Conservation (phyloP, 2,329 filamentous ascomycete genomes). For the Tolypocladium tropicale region DNA sequence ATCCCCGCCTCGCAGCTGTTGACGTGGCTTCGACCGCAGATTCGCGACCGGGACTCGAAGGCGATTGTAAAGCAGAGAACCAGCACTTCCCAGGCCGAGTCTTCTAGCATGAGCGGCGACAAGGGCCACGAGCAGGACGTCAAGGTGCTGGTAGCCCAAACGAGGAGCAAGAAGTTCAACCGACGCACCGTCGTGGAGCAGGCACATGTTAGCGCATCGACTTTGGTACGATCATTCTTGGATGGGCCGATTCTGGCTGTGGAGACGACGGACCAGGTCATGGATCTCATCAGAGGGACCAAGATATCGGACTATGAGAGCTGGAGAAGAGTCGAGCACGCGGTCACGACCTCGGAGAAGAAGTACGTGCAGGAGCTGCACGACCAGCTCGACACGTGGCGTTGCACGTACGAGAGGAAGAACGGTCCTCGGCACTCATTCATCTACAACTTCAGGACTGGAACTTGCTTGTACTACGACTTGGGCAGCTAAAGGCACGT, state of each 20-base stretch:
- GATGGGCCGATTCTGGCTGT: conserved; percentile 77
- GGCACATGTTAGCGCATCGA: conserved; percentile 47
- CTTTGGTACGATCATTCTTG: conserved; percentile 59
- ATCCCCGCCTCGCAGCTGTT: conserved; percentile 63
- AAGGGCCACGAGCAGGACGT: conserved; percentile 56
- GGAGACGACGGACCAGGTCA: conserved; percentile 74
- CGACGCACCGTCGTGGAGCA: conserved; percentile 78
- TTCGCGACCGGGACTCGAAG: conserved; percentile 65
- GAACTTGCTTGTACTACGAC: conserved; percentile 78
- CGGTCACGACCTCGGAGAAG: conserved; percentile 64
- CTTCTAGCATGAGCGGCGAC: conserved; percentile 13
- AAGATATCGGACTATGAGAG: conserved; percentile 69
- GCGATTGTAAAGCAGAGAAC: conserved; percentile 36
- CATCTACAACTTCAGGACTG: conserved; percentile 85
- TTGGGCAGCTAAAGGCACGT: conserved; percentile 33
- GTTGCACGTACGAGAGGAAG: conserved; percentile 41
- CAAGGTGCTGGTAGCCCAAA: conserved; percentile 72
- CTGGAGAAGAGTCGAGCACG: conserved; percentile 75
- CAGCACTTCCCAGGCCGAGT: conserved; percentile 18
- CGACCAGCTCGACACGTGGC: conserved; percentile 59
- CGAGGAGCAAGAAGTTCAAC: conserved; percentile 85
- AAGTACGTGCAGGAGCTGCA: conserved; percentile 78
- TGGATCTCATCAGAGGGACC: conserved; percentile 67
- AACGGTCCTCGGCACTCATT: conserved; percentile 61
- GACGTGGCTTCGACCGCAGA: conserved; percentile 70